These are phyloP conservation scores for Trichoderma citrinoviride DNA, from an alignment of 2,329 filamentous ascomycete genomes.

Conservation along the genomic window DNA sequence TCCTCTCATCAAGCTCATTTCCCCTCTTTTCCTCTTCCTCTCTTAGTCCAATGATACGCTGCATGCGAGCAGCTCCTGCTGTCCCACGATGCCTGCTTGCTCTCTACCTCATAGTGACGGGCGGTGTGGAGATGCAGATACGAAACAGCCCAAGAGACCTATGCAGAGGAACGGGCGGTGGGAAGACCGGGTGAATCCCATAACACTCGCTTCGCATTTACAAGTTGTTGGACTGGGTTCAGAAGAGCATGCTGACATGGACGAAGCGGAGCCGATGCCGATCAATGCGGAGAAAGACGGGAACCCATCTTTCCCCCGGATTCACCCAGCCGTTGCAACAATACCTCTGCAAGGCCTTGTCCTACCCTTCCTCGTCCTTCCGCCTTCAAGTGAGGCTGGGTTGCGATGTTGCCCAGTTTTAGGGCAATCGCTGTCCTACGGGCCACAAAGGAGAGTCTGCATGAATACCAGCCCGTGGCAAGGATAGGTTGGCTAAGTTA, in stretches of 20 bases:
- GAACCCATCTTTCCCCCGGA: not conserved
- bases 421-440: not conserved
- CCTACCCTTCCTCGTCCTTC: not conserved
- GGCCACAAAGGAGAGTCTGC: not conserved
- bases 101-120: slow-evolving; percentile 1
- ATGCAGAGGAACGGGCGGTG: not conserved
- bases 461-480: not conserved
- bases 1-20: not conserved
- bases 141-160: not conserved
- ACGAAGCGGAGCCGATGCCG: slow-evolving; percentile 8
- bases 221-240: not conserved
- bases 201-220: not conserved
- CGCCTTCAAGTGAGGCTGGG: not conserved
- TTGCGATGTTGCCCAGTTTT: not conserved
- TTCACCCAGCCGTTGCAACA: not conserved
- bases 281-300: slow-evolving; percentile 21
- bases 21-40: slow-evolving; percentile 1
- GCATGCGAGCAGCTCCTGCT: slow-evolving; percentile 11
- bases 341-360: not conserved
- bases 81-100: not conserved
- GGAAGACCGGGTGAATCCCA: not conserved
- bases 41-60: slow-evolving; percentile 8
- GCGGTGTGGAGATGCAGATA: slow-evolving; percentile 5
- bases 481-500: slow-evolving; percentile 2
- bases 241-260: not conserved